Evolutionary conservation across 1,284 basidiomycete genomes (phyloP).

Genomic region (Exobasidium rhododendri): DNA sequence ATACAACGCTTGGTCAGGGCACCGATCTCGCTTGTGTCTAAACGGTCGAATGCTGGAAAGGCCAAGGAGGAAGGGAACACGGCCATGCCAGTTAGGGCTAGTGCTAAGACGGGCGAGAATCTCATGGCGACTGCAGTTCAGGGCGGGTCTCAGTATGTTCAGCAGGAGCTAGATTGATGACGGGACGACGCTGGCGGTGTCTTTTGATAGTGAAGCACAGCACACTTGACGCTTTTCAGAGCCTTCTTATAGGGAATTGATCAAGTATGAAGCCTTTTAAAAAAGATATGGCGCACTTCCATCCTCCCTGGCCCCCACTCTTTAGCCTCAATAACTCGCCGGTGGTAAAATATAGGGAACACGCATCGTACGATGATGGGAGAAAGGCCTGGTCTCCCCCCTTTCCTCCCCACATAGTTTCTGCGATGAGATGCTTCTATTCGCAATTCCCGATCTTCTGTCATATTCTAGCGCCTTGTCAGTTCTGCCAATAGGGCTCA

Average conservation of each 20-base stretch:
- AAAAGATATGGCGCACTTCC: neutral
- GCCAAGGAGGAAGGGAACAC: neutral
- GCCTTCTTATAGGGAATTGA: neutral
- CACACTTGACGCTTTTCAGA: neutral
- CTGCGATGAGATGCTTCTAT: neutral
- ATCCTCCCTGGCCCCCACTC: neutral
- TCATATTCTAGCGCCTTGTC: neutral
- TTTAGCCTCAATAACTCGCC: neutral
- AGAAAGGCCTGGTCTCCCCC: no score
- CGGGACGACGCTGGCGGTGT: neutral
- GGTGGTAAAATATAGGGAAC: no score
- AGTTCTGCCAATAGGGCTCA: no score
- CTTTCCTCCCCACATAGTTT: no score
- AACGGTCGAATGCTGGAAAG: conserved; percentile 1
- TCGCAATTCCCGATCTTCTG: neutral
- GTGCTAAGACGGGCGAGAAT: neutral
- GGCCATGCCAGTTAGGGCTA: neutral
- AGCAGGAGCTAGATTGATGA: neutral
- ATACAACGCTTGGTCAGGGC: neutral
- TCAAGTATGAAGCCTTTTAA: neutral
- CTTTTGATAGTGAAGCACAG: neutral
- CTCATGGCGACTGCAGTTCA: no score
- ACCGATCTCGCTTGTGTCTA: neutral
- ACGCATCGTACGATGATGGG: no score
- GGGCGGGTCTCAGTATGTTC: neutral